These are phyloP conservation scores for Xylariaceae sp. DNA, from an alignment of 2,329 filamentous ascomycete genomes.

Conservation along the genomic window DNA sequence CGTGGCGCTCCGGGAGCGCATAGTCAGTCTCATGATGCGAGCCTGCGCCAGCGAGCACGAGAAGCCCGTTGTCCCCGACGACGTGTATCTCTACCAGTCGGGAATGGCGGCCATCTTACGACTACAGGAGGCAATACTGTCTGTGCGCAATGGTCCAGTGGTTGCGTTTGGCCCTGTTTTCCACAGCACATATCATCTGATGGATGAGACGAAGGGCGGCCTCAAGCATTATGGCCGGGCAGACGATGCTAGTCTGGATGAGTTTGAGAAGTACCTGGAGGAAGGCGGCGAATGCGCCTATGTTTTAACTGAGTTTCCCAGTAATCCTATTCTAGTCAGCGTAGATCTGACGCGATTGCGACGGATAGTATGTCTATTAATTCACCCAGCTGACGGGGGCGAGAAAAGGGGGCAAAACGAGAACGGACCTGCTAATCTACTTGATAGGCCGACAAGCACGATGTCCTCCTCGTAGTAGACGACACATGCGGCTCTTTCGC, in stretches of 20 bases:
- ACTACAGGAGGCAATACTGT: conserved; percentile 35
- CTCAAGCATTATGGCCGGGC: conserved; percentile 45
- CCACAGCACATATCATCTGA: conserved; percentile 43
- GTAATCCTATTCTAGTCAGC: conserved; percentile 41
- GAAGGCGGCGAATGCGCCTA: conserved; percentile 39
- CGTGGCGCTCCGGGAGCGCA: conserved; percentile 34
- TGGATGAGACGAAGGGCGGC: conserved; percentile 39
- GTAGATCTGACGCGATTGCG: conserved; percentile 37
- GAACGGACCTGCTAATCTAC: not conserved
- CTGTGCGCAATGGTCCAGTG: conserved; percentile 32
- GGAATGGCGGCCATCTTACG: conserved; percentile 50
- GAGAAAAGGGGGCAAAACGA: not conserved
- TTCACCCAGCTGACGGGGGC: not conserved
- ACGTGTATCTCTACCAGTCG: conserved; percentile 47
- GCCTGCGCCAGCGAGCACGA: conserved; percentile 32
- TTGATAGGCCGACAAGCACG: conserved; percentile 34
- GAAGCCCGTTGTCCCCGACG: conserved; percentile 28
- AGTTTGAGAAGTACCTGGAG: conserved; percentile 42
- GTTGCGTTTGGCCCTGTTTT: conserved; percentile 49
- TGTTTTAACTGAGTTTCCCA: conserved; percentile 46
- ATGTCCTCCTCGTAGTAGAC: conserved; percentile 42
- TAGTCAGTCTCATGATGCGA: conserved; percentile 38
- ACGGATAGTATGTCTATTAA: conserved; percentile 33
- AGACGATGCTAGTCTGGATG: conserved; percentile 37
- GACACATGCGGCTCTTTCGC: conserved; percentile 44